phyloP scores from a whole-genome alignment of 768 basidiomycete genomes.

The Panaeolus cyanescens region DNA sequence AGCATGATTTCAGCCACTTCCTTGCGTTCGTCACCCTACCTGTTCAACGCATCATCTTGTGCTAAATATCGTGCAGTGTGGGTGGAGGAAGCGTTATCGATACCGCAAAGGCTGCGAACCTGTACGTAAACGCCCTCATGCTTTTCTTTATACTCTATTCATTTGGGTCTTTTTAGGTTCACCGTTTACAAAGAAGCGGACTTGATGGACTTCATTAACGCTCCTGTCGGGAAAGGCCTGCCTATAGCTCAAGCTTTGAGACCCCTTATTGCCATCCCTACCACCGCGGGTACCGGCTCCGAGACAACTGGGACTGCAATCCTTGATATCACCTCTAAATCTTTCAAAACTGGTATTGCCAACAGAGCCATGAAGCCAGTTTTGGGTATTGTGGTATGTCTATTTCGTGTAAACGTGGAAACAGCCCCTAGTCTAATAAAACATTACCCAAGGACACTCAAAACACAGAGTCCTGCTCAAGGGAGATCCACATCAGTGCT shows the following conservation, averaged over 20 bases:
- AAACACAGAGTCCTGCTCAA: slow-evolving; percentile 91
- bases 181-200: slow-evolving; percentile 91
- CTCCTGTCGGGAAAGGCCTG: slow-evolving; percentile 90
- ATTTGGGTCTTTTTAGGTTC: slow-evolving; percentile 51
- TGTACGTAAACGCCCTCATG: slow-evolving; percentile 44
- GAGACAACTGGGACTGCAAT: slow-evolving; percentile 97
- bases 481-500: slow-evolving; percentile 91
- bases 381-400: slow-evolving; percentile 69
- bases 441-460: slow-evolving; percentile 79
- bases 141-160: not conserved
- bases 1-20: slow-evolving; percentile 92
- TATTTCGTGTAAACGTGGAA: not conserved
- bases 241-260: slow-evolving; percentile 74
- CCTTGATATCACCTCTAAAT: slow-evolving; percentile 86
- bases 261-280: slow-evolving; percentile 84
- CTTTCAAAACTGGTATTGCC: slow-evolving; percentile 97
- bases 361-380: slow-evolving; percentile 89
- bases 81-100: slow-evolving; percentile 97
- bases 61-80: slow-evolving; percentile 46
- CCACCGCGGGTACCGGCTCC: slow-evolving; percentile 84
- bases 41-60: not conserved
- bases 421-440: no score
- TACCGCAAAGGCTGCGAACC: slow-evolving; percentile 92
- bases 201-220: slow-evolving; percentile 96
- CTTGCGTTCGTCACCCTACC: slow-evolving; percentile 60